Percentiles rank a stretch among this genome's conserved stretches.
Conservation (phyloP, 805 yeast genomes). For the Ogataea zsoltii region DNA sequence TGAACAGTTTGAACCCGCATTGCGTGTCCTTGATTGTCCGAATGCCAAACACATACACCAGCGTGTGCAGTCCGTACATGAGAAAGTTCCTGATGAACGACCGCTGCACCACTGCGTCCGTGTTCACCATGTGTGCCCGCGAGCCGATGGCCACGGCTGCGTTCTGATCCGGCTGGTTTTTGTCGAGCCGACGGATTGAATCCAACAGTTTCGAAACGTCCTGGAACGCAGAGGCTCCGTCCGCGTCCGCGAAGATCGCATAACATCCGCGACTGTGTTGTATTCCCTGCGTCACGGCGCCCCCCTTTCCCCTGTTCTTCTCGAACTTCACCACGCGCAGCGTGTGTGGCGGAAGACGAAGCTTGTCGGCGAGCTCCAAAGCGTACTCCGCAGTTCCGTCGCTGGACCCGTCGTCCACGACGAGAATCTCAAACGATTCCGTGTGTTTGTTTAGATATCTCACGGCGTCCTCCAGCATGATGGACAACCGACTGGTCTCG, state of each 20-base stretch:
- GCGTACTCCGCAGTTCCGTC: slow-evolving; percentile 82
- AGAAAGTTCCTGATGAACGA: slow-evolving; percentile 83
- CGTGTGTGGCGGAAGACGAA: slow-evolving; percentile 53
- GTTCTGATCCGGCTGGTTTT: slow-evolving; percentile 18
- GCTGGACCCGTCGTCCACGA: slow-evolving; percentile 89
- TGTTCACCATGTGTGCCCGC: slow-evolving; percentile 93
- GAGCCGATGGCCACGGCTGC: slow-evolving; percentile 85
- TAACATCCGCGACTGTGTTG: slow-evolving; percentile 70
- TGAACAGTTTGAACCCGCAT: slow-evolving; percentile 95
- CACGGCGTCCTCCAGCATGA: slow-evolving; percentile 72
- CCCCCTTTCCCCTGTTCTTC: slow-evolving; percentile 90
- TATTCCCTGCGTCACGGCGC: slow-evolving; percentile 95
- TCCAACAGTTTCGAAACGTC: slow-evolving; percentile 59
- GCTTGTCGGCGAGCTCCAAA: slow-evolving; percentile 55
- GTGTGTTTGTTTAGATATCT: slow-evolving; percentile 43
- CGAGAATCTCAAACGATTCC: slow-evolving; percentile 66
- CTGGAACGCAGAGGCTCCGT: slow-evolving; percentile 85
- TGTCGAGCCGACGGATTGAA: slow-evolving; percentile 37
- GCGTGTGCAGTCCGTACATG: slow-evolving; percentile 88
- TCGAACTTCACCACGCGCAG: slow-evolving; percentile 70
- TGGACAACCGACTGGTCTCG: slow-evolving; percentile 70
- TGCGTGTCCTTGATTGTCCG: slow-evolving; percentile 88
- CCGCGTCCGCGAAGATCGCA: slow-evolving; percentile 93
- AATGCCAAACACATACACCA: slow-evolving; percentile 88
- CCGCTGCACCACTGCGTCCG: slow-evolving; percentile 96